These are phyloP conservation scores for Puccinia hordei DNA, from an alignment of 1,284 basidiomycete species.

Conservation along the genomic window DNA sequence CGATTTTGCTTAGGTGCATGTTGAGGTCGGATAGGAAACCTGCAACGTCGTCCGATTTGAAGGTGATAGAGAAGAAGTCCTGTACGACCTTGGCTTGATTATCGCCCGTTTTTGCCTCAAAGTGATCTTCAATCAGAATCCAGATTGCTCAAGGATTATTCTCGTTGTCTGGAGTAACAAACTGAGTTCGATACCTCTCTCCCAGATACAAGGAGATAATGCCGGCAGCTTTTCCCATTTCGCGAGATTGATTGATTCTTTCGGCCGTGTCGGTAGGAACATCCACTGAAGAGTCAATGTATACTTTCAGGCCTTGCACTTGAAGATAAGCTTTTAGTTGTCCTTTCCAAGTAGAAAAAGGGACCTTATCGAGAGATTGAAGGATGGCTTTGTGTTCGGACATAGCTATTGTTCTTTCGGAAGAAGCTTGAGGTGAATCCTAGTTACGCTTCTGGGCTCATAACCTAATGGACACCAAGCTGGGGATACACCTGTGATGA, in stretches of 20 bases:
- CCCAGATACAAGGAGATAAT: neutral
- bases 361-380: neutral
- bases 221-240: too few species aligned
- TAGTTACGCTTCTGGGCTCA: too few species aligned
- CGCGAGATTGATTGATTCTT: too few species aligned
- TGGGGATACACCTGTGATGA: too few species aligned
- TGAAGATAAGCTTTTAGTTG: neutral
- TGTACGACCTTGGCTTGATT: constrained; percentile 8
- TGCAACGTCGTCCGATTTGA: neutral
- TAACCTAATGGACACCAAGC: neutral
- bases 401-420: neutral
- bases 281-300: neutral
- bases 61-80: neutral
- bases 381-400: neutral
- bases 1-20: neutral
- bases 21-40: neutral
- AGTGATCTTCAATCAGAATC: neutral
- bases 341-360: neutral
- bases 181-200: neutral
- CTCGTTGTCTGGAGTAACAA: neutral
- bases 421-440: neutral
- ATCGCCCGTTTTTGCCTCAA: neutral
- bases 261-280: neutral
- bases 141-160: neutral
- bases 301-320: neutral